phyloP scores from a whole-genome alignment of 1,284 basidiomycete species.

The Sporisorium scitamineum region DNA sequence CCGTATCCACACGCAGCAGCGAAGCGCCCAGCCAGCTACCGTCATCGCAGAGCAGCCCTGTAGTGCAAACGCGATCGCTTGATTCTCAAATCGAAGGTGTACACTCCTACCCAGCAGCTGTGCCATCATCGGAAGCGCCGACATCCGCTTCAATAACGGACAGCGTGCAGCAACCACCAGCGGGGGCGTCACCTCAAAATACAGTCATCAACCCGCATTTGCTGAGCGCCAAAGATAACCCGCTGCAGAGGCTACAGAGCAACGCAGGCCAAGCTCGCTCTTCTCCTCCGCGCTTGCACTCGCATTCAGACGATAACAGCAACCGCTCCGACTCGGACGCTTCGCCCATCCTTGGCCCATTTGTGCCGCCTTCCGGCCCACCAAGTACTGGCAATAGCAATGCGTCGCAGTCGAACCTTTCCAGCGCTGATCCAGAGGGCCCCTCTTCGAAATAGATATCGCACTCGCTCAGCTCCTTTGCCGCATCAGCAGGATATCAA shows the following conservation, averaged over 20 bases:
- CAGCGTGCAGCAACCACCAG: neutral
- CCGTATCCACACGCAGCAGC: conserved; percentile 28
- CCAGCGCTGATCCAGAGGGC: conserved; percentile 9
- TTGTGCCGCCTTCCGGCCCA: conserved; percentile 23
- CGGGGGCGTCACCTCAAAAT: neutral
- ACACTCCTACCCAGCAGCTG: neutral
- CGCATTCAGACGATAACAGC: conserved; percentile 29
- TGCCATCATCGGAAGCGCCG: conserved; percentile 6
- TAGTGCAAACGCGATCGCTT: neutral
- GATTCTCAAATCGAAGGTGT: neutral
- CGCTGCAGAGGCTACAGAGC: conserved; percentile 39
- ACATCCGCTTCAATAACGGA: conserved; percentile 1
- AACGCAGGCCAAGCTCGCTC: conserved; percentile 16
- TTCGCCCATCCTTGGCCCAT: conserved; percentile 48
- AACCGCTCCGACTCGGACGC: conserved; percentile 28
- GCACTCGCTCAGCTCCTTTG: neutral
- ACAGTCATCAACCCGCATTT: conserved; percentile 20
- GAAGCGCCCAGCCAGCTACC: conserved; percentile 17
- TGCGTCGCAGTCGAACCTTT: conserved; percentile 6
- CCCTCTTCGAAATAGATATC: conserved; percentile 10
- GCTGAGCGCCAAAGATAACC: conserved; percentile 32
- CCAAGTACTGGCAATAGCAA: conserved; percentile 21
- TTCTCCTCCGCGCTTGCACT: conserved; percentile 10
- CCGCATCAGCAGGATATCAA: no score
- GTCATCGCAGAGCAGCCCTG: conserved; percentile 21